phyloP scores from a whole-genome alignment of 2,329 filamentous ascomycete genomes.

The Trichoderma arundinaceum region DNA sequence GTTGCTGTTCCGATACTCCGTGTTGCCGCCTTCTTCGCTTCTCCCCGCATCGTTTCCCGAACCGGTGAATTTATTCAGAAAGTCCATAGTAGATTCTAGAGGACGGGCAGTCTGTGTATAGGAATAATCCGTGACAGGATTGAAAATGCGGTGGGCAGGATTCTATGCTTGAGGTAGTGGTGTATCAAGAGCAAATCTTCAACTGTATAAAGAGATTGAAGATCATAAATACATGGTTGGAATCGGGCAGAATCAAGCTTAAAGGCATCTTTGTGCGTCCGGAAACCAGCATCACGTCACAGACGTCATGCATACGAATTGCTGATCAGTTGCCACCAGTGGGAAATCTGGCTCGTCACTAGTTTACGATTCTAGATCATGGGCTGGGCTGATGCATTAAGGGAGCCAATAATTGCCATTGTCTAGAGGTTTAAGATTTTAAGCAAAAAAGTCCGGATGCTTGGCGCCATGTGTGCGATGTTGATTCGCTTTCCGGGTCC shows the following conservation, averaged over 20 bases:
- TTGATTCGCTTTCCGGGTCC: background rate
- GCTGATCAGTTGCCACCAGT: slow-evolving; percentile 8
- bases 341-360: background rate
- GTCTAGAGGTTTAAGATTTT: background rate
- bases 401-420: background rate
- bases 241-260: background rate
- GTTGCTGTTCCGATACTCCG: slow-evolving; percentile 35
- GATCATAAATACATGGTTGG: background rate
- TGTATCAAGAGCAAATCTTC: too few species aligned
- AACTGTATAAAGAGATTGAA: too few species aligned
- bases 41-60: background rate
- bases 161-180: too few species aligned
- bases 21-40: background rate
- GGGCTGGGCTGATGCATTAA: background rate
- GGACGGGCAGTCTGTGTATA: background rate
- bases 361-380: background rate
- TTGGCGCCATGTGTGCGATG: slow-evolving; percentile 20
- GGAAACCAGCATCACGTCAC: slow-evolving; percentile 7
- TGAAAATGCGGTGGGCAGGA: too few species aligned
- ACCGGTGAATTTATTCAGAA: slow-evolving; percentile 29
- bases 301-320: slow-evolving; percentile 20
- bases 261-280: background rate
- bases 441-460: background rate
- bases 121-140: too few species aligned
- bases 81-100: slow-evolving; percentile 26